phyloP scores from a whole-genome alignment of 2,329 filamentous ascomycete species.

The Fusarium sp. region DNA sequence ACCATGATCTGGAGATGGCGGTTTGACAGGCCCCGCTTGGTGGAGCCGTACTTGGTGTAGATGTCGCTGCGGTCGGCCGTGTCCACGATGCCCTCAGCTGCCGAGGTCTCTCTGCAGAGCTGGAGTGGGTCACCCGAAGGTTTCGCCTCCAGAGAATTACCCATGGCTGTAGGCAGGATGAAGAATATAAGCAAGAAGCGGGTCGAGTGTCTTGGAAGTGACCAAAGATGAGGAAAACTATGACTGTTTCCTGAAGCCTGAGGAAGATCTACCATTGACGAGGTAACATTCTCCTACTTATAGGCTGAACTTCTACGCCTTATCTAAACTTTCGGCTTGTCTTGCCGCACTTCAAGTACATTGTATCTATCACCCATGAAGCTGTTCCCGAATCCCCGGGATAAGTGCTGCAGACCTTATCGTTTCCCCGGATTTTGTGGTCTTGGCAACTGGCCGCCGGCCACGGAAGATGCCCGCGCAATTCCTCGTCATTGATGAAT shows the following conservation, averaged over 20 bases:
- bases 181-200: background rate
- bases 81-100: background rate
- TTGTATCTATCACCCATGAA: background rate
- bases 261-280: background rate
- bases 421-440: background rate
- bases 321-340: background rate
- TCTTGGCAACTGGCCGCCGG: background rate
- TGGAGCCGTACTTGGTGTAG: slow-evolving; percentile 5
- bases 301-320: background rate
- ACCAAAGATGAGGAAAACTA: background rate
- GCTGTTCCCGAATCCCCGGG: background rate
- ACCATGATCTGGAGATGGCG: slow-evolving; percentile 61
- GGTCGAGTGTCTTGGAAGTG: background rate
- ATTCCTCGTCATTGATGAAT: background rate
- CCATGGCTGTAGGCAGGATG: background rate
- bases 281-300: background rate
- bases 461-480: background rate
- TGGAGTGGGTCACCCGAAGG: background rate
- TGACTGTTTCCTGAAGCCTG: background rate
- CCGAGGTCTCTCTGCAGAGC: background rate
- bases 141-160: background rate
- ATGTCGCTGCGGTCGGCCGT: background rate
- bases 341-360: background rate
- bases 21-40: slow-evolving; percentile 43
- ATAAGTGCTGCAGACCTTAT: background rate